Percentiles rank a stretch among this genome's conserved stretches.
Evolutionary conservation across 208 protist genomes (phyloP).

Genomic region (Leishmania turanica): DNA sequence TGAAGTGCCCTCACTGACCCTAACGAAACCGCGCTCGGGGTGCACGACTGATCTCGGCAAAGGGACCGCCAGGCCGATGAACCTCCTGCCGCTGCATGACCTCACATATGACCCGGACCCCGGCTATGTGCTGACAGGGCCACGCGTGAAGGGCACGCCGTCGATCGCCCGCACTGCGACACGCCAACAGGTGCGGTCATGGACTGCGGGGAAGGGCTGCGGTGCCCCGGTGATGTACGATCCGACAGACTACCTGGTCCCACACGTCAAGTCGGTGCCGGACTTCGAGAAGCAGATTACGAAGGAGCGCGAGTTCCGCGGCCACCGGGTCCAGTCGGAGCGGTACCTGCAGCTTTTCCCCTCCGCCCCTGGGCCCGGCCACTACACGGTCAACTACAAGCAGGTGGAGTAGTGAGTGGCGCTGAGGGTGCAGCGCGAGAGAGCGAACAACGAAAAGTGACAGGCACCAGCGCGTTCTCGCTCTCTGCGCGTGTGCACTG

Average conservation of each 20-base stretch:
- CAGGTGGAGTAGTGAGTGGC: constrained; percentile 42
- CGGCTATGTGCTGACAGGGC: constrained; percentile 49
- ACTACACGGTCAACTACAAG: constrained; percentile 64
- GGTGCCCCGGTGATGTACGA: constrained; percentile 59
- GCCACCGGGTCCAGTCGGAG: constrained; percentile 75
- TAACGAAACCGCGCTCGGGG: constrained; percentile 44
- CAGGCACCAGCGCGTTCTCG: not conserved
- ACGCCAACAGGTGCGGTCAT: constrained; percentile 47
- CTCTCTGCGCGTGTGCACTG: not conserved
- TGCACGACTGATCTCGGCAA: constrained; percentile 50
- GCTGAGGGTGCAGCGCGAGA: not conserved
- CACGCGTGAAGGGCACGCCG: constrained; percentile 57
- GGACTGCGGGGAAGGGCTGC: constrained; percentile 45
- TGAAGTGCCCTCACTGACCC: constrained; percentile 59
- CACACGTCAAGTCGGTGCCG: constrained; percentile 59
- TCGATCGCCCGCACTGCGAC: constrained; percentile 61
- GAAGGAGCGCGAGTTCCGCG: constrained; percentile 83
- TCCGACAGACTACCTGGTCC: constrained; percentile 46
- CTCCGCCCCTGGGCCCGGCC: constrained; percentile 67
- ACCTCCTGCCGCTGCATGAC: constrained; percentile 46
- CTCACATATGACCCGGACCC: constrained; percentile 61
- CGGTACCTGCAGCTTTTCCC: constrained; percentile 63
- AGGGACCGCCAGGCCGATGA: constrained; percentile 32
- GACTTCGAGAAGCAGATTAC: constrained; percentile 86
- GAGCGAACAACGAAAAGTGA: not conserved